A percentile compares a stretch with the other conserved stretches of the same genome.
phyloP scores from a whole-genome alignment of 768 basidiomycete species.

The Phaeotremella skinneri region DNA sequence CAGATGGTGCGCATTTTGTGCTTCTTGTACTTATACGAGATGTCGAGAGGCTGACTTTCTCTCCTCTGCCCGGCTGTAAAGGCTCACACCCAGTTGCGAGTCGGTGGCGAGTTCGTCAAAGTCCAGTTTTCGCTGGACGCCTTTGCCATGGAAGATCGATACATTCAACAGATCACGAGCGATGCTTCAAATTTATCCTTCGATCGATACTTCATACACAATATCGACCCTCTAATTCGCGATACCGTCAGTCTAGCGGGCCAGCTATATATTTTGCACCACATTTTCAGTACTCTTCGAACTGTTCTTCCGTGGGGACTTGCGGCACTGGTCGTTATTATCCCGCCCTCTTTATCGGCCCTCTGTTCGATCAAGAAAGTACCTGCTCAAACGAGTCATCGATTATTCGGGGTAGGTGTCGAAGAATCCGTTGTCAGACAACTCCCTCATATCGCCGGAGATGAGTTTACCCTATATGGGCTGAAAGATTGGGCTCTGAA shows the following conservation, averaged over 20 bases:
- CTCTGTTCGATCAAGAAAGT: neutral
- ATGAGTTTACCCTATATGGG: slow-evolving; percentile 74
- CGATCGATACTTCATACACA: neutral
- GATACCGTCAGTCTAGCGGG: neutral
- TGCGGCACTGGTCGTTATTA: neutral
- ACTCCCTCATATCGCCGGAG: neutral
- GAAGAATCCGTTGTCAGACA: neutral
- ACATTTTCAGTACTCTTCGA: neutral
- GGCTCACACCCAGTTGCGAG: neutral
- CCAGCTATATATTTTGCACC: neutral
- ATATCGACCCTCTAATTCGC: neutral
- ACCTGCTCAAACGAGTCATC: neutral
- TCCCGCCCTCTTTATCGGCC: neutral
- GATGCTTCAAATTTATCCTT: neutral
- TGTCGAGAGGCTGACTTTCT: too few relatives aligned
- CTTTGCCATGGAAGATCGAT: neutral
- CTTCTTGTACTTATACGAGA: too few relatives aligned
- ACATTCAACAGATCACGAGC: neutral
- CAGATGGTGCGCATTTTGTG: too few relatives aligned
- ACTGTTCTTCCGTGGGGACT: neutral
- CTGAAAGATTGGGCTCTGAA: slow-evolving; percentile 79
- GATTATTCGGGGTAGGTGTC: neutral
- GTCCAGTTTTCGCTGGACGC: slow-evolving; percentile 1
- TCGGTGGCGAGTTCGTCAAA: neutral
- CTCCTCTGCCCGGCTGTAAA: too few relatives aligned